Base-by-base conservation (phyloP, 306 rosid species). In the Trifolium pratense region DNA sequence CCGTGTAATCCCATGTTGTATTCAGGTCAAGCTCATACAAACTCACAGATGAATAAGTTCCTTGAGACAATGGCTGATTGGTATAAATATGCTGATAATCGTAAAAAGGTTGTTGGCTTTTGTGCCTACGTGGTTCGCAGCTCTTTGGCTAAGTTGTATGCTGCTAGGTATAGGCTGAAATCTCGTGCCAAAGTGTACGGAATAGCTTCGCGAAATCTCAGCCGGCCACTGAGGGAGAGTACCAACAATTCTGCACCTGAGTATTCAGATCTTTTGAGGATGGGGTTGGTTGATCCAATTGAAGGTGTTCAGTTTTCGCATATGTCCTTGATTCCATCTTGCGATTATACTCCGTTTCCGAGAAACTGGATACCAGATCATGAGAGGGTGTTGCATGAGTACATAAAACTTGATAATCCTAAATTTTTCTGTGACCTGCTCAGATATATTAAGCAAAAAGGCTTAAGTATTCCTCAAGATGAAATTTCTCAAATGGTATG, bases 31-130 rank as follows among this genome's bases (percentile, higher is more conserved):
- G 95, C 97, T 74, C 99, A 94, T 77, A 88, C 96, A 0, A 89
- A 91, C 68, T 85, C 97, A 56, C 97, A 91, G 81, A 91, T 91
- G 98, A 91, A 94, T 71, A 89, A 91, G 68, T 94, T 91, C 65
- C 93, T 91, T 9, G 98, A 91, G 86, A 88, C 98, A 58, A 89
- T 91, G 91, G 98, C 97, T 58, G 97, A 94, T 83, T 94, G 98
- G 98, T 91, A 91, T 73, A 89, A 80, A 46, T 91, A 94, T 65
- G 97, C 97, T 48, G 97, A 94, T 75, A 91, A 94, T 78, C 90
- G 97, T 11, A 94, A 88, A 84, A 94, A 94, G 79, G 88, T 94
- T 46, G 96, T 91, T 81, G 95, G 99, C 12, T 94, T 94, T 80
- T 91, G 99, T 70, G 95, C 96, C 14, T 94, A 94, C 82, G 92